Evolutionary conservation across 73 alveolate species (phyloP).

Genomic region (Blepharisma stoltei): DNA sequence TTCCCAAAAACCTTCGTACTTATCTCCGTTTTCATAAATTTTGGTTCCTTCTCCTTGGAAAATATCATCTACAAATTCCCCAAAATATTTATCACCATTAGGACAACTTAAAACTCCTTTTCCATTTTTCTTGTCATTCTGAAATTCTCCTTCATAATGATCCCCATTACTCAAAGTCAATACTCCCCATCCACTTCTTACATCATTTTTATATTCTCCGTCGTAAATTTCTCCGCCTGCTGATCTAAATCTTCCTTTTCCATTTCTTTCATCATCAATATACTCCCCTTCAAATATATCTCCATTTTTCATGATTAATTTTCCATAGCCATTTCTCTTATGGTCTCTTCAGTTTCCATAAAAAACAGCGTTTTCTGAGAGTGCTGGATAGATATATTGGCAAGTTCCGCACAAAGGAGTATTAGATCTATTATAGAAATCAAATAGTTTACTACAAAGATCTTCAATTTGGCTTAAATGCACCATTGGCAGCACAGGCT

Average conservation of each 20-base stretch:
- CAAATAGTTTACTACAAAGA: no score
- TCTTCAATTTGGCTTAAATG: no score
- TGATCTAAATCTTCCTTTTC: conserved; percentile 25
- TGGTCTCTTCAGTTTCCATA: background rate
- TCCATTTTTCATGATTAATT: background rate
- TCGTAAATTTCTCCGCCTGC: background rate
- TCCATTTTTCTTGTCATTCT: conserved; percentile 25
- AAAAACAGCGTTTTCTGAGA: background rate
- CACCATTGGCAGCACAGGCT: no score
- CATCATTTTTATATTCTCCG: conserved; percentile 8
- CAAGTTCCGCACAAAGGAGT: no score
- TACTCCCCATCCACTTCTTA: background rate
- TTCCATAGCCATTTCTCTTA: background rate
- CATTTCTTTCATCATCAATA: conserved; percentile 8
- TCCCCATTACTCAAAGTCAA: conserved; percentile 7
- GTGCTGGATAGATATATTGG: no score
- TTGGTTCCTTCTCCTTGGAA: conserved; percentile 18
- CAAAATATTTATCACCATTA: conserved; percentile 14
- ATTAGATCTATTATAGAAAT: no score
- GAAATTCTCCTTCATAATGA: conserved; percentile 27
- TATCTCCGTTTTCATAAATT: conserved; percentile 36
- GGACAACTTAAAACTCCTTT: background rate
- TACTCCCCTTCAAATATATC: background rate
- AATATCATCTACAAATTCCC: conserved; percentile 28
- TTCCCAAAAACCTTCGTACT: conserved; percentile 39